A percentile compares a stretch with the other conserved stretches of the same genome.
Conservation (phyloP, 1,284 basidiomycete genomes). For the Microbotryum saponariae region DNA sequence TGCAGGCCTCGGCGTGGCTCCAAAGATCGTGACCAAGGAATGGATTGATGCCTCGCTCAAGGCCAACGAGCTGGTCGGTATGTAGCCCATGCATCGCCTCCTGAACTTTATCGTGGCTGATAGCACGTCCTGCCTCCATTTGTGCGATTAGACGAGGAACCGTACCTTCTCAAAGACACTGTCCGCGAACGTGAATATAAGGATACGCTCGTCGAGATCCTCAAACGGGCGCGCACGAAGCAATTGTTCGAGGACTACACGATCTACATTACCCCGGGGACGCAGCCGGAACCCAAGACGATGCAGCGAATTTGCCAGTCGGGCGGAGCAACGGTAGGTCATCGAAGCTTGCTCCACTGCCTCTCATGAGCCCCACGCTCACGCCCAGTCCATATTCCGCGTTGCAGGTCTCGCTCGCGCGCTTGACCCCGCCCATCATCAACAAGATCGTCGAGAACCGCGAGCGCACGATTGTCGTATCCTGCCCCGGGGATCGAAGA, state of each 20-base stretch:
- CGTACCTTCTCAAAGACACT: slow-evolving; percentile 55
- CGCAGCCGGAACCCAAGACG: slow-evolving; percentile 4
- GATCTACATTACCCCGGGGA: slow-evolving; percentile 57
- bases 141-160: slow-evolving; percentile 51
- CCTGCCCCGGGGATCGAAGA: slow-evolving; percentile 11
- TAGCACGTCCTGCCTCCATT: background rate
- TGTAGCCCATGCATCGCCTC: slow-evolving; percentile 39
- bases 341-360: too few relatives aligned
- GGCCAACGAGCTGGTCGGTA: slow-evolving; percentile 56
- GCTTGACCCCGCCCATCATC: background rate
- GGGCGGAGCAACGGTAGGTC: slow-evolving; percentile 18
- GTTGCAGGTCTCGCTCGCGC: slow-evolving; percentile 11
- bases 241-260: slow-evolving; percentile 55
- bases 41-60: slow-evolving; percentile 60
- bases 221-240: slow-evolving; percentile 52
- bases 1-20: slow-evolving; percentile 48
- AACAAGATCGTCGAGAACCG: slow-evolving; percentile 11
- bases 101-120: too few relatives aligned
- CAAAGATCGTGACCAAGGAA: slow-evolving; percentile 54
- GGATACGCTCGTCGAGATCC: slow-evolving; percentile 55
- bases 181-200: slow-evolving; percentile 56
- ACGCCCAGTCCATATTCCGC: background rate
- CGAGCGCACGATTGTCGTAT: slow-evolving; percentile 10
- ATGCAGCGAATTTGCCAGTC: slow-evolving; percentile 17
- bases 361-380: background rate